Evolutionary conservation across 179 eudicot genomes (phyloP).

Genomic region (Beta lomatogona): DNA sequence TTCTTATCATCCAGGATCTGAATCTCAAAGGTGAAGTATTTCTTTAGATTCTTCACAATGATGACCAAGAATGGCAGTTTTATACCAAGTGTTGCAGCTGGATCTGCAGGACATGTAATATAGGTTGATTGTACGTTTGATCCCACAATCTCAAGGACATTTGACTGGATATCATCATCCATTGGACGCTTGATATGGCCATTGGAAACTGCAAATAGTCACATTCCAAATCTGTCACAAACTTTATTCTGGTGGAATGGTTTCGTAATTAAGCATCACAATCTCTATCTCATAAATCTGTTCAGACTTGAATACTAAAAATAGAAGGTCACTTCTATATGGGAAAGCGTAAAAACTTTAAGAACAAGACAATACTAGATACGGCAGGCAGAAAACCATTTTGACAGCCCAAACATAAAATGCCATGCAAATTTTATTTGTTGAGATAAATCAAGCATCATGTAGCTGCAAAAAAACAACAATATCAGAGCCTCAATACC

Average conservation of each 20-base stretch:
- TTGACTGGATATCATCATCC: constrained; percentile 98
- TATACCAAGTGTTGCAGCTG: constrained; percentile 96
- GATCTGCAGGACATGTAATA: constrained; percentile 98
- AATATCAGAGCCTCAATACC: no score
- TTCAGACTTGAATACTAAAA: not conserved
- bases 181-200: constrained; percentile 90
- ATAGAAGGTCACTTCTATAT: not conserved
- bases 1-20: constrained; percentile 99
- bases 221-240: not conserved
- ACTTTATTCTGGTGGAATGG: not conserved
- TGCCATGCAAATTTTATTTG: not conserved
- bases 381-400: not conserved
- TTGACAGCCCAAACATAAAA: not conserved
- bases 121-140: constrained; percentile 89
- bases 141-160: constrained; percentile 91
- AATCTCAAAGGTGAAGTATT: constrained; percentile 95
- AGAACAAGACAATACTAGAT: not conserved
- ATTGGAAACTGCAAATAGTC: constrained; percentile 65
- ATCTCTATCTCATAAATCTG: not conserved
- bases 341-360: not conserved
- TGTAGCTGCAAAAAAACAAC: not conserved
- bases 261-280: not conserved
- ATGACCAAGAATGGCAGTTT: constrained; percentile 92
- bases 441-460: not conserved
- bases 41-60: constrained; percentile 91